phyloP scores from a whole-genome alignment of 2,329 filamentous ascomycete species.

The Albifimbria verrucaria region DNA sequence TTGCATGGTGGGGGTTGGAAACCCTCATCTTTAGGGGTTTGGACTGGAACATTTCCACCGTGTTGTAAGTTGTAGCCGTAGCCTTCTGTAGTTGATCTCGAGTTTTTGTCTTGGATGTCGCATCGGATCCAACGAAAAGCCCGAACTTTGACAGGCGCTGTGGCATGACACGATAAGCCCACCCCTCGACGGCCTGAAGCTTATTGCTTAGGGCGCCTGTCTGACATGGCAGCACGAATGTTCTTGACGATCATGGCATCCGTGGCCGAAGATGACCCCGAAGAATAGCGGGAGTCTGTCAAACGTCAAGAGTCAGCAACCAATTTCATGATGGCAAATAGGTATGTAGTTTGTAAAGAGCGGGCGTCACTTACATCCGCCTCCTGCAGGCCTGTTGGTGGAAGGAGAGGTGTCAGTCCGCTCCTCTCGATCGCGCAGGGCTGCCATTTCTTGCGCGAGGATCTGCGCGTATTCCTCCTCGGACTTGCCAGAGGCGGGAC shows the following conservation, averaged over 20 bases:
- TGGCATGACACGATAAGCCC: not conserved
- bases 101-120: no score
- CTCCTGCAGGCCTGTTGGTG: not conserved
- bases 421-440: conserved; percentile 22
- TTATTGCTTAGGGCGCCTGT: no score
- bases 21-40: no score
- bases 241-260: conserved; percentile 29
- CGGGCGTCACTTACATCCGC: not conserved
- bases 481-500: conserved; percentile 14
- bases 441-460: conserved; percentile 18
- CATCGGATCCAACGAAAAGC: no score
- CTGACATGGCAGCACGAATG: conserved; percentile 24
- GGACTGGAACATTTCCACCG: no score
- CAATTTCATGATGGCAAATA: no score
- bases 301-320: not conserved
- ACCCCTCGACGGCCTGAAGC: no score
- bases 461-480: conserved; percentile 22
- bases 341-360: no score
- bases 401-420: not conserved
- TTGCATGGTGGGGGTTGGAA: no score
- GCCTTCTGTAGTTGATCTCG: no score
- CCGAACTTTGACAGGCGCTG: not conserved
- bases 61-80: no score
- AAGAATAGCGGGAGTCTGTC: not conserved
- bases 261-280: conserved; percentile 12